A percentile compares a stretch with the other conserved stretches of the same genome.
phyloP scores from a whole-genome alignment of 148 eudicot species.

The Camellia granthamiana region DNA sequence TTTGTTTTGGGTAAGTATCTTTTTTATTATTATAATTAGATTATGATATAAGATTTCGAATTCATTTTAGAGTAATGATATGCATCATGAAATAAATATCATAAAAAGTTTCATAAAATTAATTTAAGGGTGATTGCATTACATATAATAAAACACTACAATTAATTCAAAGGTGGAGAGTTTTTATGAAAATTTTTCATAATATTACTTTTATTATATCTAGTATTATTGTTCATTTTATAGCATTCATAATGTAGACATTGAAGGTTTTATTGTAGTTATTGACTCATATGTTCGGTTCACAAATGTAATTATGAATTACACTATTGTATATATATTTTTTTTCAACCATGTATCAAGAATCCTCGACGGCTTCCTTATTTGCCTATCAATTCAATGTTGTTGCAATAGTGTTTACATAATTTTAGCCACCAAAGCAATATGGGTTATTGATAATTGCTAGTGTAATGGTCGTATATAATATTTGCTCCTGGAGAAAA shows the following conservation, averaged over 20 bases:
- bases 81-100: too few species aligned
- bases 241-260: background rate
- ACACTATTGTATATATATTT: background rate
- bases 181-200: too few species aligned
- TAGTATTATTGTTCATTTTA: background rate
- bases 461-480: background rate
- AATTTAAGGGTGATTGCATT: too few species aligned
- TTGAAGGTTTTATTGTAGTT: background rate
- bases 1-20: background rate
- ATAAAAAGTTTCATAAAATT: too few species aligned
- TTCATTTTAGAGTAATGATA: background rate
- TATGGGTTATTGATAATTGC: background rate
- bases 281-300: background rate
- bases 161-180: too few species aligned
- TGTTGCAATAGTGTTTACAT: background rate
- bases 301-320: background rate
- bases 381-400: background rate
- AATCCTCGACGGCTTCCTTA: background rate
- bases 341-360: background rate
- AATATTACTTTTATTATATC: too few species aligned
- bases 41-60: background rate
- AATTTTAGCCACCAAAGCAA: background rate
- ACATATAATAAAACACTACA: too few species aligned
- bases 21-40: background rate
- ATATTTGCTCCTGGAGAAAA: background rate